Percentiles rank a stretch among this genome's conserved stretches.
These are phyloP conservation scores for Tubosaeta sp. DNA, from an alignment of 768 basidiomycete genomes.

Conservation along the genomic window DNA sequence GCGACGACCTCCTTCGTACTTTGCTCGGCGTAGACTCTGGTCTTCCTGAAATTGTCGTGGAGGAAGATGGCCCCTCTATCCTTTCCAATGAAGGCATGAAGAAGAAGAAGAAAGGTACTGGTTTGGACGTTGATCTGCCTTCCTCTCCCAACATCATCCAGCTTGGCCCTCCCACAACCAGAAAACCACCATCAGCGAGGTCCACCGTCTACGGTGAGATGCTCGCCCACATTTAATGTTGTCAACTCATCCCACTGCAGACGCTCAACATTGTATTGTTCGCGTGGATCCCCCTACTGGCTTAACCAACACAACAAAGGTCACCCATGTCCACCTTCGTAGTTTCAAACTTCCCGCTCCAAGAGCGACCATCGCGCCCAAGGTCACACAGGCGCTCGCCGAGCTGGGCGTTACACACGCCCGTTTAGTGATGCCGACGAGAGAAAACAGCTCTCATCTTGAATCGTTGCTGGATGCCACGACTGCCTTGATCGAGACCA, in stretches of 20 bases:
- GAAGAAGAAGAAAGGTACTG: constrained; percentile 47
- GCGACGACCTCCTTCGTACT: constrained; percentile 82
- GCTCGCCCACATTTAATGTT: neutral
- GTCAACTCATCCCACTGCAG: constrained; percentile 35
- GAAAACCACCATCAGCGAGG: constrained; percentile 44
- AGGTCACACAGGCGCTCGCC: constrained; percentile 68
- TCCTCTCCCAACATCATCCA: constrained; percentile 34
- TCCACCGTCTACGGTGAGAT: constrained; percentile 55
- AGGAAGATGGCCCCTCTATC: constrained; percentile 56
- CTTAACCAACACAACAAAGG: constrained; percentile 49
- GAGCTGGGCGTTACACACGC: constrained; percentile 73
- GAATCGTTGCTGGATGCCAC: constrained; percentile 74
- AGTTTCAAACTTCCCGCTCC: constrained; percentile 81
- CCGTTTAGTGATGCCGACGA: constrained; percentile 92
- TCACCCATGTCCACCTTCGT: constrained; percentile 75
- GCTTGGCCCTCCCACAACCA: constrained; percentile 35
- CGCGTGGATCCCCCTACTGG: constrained; percentile 56
- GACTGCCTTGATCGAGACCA: constrained; percentile 76
- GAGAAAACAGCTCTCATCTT: constrained; percentile 68
- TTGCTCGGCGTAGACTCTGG: constrained; percentile 87
- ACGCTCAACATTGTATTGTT: constrained; percentile 68
- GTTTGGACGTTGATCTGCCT: constrained; percentile 32
- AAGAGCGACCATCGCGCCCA: constrained; percentile 68
- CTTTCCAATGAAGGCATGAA: constrained; percentile 45
- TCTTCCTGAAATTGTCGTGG: constrained; percentile 59